Evolutionary conservation across 257 asterid genomes (phyloP).

Genomic region (Salvia miltiorrhiza): DNA sequence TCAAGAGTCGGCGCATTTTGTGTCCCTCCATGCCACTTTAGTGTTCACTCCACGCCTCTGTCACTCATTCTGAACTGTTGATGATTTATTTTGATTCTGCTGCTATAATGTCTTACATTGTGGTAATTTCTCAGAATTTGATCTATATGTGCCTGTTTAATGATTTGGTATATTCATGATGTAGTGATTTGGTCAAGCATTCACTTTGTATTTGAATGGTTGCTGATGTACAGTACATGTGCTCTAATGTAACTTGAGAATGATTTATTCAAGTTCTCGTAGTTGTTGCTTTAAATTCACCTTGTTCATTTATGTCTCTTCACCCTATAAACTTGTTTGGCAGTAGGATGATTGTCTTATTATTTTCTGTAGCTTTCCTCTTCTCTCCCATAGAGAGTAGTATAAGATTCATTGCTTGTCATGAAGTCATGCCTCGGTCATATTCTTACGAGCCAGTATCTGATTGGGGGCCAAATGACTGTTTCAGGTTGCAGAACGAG

Average conservation of each 20-base stretch:
- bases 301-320: not conserved
- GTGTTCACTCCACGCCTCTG: not conserved
- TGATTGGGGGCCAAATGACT: slow-evolving; percentile 5
- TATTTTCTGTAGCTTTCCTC: not conserved
- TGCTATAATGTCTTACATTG: not conserved
- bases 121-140: not conserved
- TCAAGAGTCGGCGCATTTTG: not conserved
- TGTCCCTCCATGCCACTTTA: not conserved
- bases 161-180: not conserved
- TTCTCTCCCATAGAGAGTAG: not conserved
- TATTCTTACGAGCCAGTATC: not conserved
- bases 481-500: slow-evolving; percentile 82
- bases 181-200: not conserved
- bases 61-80: not conserved
- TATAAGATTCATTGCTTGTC: not conserved
- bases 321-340: not conserved
- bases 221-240: not conserved
- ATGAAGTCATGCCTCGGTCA: not conserved
- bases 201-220: not conserved
- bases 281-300: not conserved
- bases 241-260: not conserved
- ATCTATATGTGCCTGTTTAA: not conserved
- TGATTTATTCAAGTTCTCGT: not conserved
- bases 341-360: no score
- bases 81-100: not conserved